phyloP scores from a whole-genome alignment of 495 filamentous ascomycete genomes.

The Penicillium samsonianum region DNA sequence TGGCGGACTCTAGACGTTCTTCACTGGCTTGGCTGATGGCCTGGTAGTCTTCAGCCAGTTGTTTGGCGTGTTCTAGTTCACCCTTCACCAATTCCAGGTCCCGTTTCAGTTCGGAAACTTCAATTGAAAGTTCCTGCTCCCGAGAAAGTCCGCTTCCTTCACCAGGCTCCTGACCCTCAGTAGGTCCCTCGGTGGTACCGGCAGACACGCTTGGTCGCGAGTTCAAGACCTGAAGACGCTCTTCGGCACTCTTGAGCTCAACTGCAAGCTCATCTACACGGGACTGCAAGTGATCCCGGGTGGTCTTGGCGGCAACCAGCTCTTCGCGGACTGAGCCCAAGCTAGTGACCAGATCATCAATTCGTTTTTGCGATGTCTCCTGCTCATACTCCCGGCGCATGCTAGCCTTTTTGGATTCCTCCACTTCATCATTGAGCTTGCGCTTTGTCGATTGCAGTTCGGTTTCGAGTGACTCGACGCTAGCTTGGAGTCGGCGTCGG shows the following conservation, averaged over 20 bases:
- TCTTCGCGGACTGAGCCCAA: slow-evolving; percentile 79
- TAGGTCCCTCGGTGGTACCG: slow-evolving; percentile 34
- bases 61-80: slow-evolving; percentile 76
- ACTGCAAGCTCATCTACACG: slow-evolving; percentile 85
- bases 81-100: slow-evolving; percentile 72
- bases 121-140: slow-evolving; percentile 82
- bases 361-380: slow-evolving; percentile 79
- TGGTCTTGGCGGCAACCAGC: slow-evolving; percentile 77
- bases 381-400: slow-evolving; percentile 85
- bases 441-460: slow-evolving; percentile 78
- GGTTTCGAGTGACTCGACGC: slow-evolving; percentile 72
- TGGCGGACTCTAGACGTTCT: slow-evolving; percentile 77
- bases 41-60: slow-evolving; percentile 82
- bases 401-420: slow-evolving; percentile 75
- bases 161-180: slow-evolving; percentile 37
- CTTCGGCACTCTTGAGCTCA: slow-evolving; percentile 84
- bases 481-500: slow-evolving; percentile 71
- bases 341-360: slow-evolving; percentile 84
- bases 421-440: slow-evolving; percentile 79
- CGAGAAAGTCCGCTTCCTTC: slow-evolving; percentile 59
- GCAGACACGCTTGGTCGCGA: slow-evolving; percentile 63
- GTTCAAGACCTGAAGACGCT: slow-evolving; percentile 76
- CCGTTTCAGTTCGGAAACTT: slow-evolving; percentile 80
- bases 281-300: slow-evolving; percentile 81
- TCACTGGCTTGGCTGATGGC: slow-evolving; percentile 86